Base-by-base conservation (phyloP, 345 rosid species). In the Linum usitatissimum region DNA sequence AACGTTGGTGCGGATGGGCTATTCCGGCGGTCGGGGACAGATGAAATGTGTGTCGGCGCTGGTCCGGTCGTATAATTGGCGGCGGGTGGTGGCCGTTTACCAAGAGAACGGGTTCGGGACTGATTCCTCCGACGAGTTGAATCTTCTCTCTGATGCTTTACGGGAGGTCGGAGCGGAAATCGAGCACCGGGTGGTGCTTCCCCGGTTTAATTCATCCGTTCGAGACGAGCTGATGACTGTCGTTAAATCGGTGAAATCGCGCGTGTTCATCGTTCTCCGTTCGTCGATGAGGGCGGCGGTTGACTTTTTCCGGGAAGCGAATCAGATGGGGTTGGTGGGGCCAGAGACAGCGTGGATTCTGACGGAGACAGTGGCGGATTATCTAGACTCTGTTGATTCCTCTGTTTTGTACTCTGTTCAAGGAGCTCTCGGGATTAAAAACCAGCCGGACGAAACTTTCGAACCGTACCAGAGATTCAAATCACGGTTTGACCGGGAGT, bases 381-480 rank as follows among this genome's bases (percentile, higher is more conserved):
- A 62, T 34, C 48, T 83, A 0, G 84, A 80, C 56, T 73, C 77
- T 1, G n/a, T 6, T 61, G 54, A 76, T 59, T 53, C 66, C 18
- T 72, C 84, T 0, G 79, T 77, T 55, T 66, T 78, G 53, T 64
- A 74, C 55, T 70, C 78, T 7, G 76, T 82, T 79, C 66, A 76
- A 73, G 90, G 84, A 12, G 64, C 76, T 40, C 30, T 82, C 18
- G 85, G 82, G 66, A 68, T 84, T 75, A 75, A 70, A 63, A 40
- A 64, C 0, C 60, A 71, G 53, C 21, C 3, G 54, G 39, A n/a
- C n/a, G n/a, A n/a, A n/a, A n/a, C n/a, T n/a, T n/a, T n/a, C n/a
- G n/a, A n/a, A n/a, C n/a, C n/a, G n/a, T n/a, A n/a, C n/a, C n/a
- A n/a, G n/a, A n/a, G n/a, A n/a, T n/a, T n/a, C 14, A 57, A 18